These are phyloP conservation scores for Austropuccinia psidii DNA, from an alignment of 1,284 basidiomycete species.

Conservation along the genomic window DNA sequence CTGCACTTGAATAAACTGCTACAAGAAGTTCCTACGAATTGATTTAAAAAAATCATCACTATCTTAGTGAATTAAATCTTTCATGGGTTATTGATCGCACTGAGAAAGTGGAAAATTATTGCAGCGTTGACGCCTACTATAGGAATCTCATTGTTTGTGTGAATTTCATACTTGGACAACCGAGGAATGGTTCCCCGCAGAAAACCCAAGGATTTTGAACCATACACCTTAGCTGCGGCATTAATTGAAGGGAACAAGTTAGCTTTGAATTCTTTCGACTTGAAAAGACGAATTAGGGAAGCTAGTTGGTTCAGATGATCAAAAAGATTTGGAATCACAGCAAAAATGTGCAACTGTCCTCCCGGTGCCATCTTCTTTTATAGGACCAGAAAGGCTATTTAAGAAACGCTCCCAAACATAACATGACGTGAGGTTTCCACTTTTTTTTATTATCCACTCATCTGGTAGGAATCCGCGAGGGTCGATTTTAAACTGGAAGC, in stretches of 20 bases:
- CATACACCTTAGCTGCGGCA: background rate
- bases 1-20: background rate
- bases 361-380: background rate
- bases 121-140: background rate
- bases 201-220: background rate
- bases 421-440: background rate
- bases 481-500: background rate
- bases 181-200: background rate
- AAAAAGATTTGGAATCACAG: background rate
- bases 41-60: background rate
- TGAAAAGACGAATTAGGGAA: no score
- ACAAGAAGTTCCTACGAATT: background rate
- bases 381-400: background rate
- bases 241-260: no score
- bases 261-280: no score
- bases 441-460: background rate
- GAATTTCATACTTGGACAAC: background rate
- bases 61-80: background rate
- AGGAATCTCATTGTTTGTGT: background rate
- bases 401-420: background rate
- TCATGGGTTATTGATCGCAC: background rate
- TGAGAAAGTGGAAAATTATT: no score
- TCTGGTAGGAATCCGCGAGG: background rate
- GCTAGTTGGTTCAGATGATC: no score
- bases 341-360: background rate